Evolutionary conservation across 805 yeast genomes (phyloP).

Genomic region (Candida qinlingensis): DNA sequence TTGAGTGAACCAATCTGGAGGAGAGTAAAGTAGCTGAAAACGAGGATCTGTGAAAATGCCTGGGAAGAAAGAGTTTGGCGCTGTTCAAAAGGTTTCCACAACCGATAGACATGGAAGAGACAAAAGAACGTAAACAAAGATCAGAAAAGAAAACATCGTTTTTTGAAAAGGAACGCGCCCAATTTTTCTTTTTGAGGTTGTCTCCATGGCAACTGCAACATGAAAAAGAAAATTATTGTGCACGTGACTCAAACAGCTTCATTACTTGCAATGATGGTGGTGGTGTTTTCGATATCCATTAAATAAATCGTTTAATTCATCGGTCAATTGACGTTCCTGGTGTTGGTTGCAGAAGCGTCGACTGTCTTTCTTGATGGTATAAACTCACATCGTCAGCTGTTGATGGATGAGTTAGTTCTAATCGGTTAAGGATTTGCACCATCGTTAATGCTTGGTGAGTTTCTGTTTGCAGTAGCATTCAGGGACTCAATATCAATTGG

Average conservation of each 20-base stretch:
- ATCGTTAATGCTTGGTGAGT: too few species aligned
- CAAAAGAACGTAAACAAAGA: background rate
- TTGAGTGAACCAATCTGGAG: background rate
- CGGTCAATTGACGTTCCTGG: too few species aligned
- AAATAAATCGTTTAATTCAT: too few species aligned
- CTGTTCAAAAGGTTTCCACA: slow-evolving; percentile 2
- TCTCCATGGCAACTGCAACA: background rate
- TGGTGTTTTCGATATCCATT: background rate
- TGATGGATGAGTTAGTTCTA: too few species aligned
- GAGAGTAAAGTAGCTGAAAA: background rate
- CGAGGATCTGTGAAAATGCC: background rate
- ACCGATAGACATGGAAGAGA: background rate
- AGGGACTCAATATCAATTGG: too few species aligned
- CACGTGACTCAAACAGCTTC: background rate
- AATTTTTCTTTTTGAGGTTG: background rate
- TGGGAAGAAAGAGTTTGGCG: background rate
- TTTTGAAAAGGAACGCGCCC: background rate
- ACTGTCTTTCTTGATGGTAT: too few species aligned
- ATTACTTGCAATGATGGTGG: background rate
- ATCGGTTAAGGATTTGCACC: too few species aligned
- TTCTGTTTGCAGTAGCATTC: too few species aligned
- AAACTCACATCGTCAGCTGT: too few species aligned
- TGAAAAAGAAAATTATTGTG: background rate
- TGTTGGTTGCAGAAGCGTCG: too few species aligned
- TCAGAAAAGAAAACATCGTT: background rate